These are phyloP conservation scores for Boletales sp. DNA, from an alignment of 768 basidiomycete genomes.

Conservation along the genomic window DNA sequence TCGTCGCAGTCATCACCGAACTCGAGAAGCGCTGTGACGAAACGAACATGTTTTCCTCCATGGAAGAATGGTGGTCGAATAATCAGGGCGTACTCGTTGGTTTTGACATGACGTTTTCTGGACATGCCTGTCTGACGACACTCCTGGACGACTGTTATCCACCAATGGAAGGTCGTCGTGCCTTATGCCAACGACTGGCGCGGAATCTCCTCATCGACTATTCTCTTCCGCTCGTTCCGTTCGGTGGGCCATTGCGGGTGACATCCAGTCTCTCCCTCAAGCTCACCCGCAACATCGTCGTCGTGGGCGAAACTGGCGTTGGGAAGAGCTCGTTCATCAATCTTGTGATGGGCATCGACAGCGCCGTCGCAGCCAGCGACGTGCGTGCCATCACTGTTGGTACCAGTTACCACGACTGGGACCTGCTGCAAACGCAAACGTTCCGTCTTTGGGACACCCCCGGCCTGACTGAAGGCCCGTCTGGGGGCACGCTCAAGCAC, in stretches of 20 bases:
- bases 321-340: conserved; percentile 24
- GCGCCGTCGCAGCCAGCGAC: conserved; percentile 14
- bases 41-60: conserved; percentile 12
- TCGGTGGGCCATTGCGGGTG: not conserved
- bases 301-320: conserved; percentile 38
- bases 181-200: conserved; percentile 15
- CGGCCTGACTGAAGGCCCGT: conserved; percentile 13
- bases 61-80: conserved; percentile 23
- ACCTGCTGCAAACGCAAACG: conserved; percentile 15
- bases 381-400: conserved; percentile 15
- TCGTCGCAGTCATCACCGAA: conserved; percentile 25
- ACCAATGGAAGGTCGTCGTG: conserved; percentile 12
- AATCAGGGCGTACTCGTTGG: not conserved
- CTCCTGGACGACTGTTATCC: conserved; percentile 19
- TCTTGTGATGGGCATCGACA: conserved; percentile 12
- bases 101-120: conserved; percentile 13
- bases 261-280: conserved; percentile 14
- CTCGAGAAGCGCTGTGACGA: conserved; percentile 19
- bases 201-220: conserved; percentile 20
- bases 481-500: conserved; percentile 8
- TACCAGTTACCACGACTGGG: conserved; percentile 24
- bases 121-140: conserved; percentile 24
- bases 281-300: conserved; percentile 29
- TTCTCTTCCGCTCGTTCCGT: conserved; percentile 13
- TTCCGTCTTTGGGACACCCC: conserved; percentile 27